Conservation (phyloP, 148 eudicot genomes). For the Fagopyrum tataricum region DNA sequence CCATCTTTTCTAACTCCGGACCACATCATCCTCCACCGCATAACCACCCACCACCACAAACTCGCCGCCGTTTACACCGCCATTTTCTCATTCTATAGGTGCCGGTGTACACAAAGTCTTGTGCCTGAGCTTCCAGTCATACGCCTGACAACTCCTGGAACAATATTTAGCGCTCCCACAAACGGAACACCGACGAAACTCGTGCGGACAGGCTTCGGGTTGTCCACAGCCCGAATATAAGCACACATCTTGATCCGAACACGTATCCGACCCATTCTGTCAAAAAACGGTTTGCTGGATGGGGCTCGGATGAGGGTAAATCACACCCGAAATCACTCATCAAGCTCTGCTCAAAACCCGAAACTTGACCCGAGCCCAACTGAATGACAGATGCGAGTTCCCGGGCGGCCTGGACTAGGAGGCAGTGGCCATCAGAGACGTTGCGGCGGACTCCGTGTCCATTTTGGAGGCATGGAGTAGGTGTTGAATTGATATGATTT, state of each 20-base stretch:
- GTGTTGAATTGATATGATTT: too few relatives aligned
- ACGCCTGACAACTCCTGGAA: conserved; percentile 72
- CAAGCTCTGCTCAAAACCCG: conserved; percentile 2
- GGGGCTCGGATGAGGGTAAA: conserved; percentile 17
- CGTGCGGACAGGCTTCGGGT: conserved; percentile 54
- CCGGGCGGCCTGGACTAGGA: conserved; percentile 31
- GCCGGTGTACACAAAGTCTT: not conserved
- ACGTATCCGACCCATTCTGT: conserved; percentile 31
- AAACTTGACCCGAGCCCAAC: not conserved
- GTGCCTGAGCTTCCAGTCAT: conserved; percentile 5
- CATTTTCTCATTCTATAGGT: not conserved
- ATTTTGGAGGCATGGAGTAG: conserved; percentile 43
- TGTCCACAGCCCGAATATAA: conserved; percentile 50
- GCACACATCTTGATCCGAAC: conserved; percentile 30
- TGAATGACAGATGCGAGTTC: conserved; percentile 24
- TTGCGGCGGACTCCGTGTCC: conserved; percentile 33
- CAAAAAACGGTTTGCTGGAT: conserved; percentile 32
- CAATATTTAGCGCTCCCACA: conserved; percentile 62
- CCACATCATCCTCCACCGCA: not conserved
- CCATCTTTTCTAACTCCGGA: not conserved
- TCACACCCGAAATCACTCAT: conserved; percentile 23
- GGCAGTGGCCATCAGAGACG: conserved; percentile 21
- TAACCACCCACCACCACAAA: not conserved
- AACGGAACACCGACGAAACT: conserved; percentile 59
- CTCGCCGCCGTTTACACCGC: not conserved